Evolutionary conservation across 331 rosid genomes (phyloP).

Genomic region (Arachis monticola): DNA sequence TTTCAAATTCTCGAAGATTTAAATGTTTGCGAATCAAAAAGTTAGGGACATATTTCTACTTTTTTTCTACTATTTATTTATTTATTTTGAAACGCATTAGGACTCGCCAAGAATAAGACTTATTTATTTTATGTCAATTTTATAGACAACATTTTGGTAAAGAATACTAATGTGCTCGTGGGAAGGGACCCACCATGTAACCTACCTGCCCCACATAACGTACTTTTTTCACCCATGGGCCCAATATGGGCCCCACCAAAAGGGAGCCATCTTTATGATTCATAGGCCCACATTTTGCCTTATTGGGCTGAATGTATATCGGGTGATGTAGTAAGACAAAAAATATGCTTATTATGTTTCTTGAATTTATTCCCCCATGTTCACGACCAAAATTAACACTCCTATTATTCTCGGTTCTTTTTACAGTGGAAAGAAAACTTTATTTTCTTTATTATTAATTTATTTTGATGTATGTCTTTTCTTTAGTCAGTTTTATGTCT

Average conservation of each 20-base stretch:
- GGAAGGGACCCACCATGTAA: slow-evolving; percentile 34
- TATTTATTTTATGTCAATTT: no score
- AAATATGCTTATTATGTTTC: background rate
- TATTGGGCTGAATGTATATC: slow-evolving; percentile 19
- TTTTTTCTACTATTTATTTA: no score
- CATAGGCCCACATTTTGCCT: slow-evolving; percentile 34
- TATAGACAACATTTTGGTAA: background rate
- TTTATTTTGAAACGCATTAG: no score
- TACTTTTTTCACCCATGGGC: slow-evolving; percentile 21
- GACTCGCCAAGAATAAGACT: no score
- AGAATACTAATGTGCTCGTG: slow-evolving; percentile 20
- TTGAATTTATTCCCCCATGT: background rate
- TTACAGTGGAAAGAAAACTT: background rate
- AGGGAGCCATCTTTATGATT: slow-evolving; percentile 18
- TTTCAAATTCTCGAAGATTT: no score
- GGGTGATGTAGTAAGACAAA: slow-evolving; percentile 22
- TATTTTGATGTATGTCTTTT: background rate
- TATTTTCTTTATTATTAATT: background rate
- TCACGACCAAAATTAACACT: no score
- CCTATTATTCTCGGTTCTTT: no score
- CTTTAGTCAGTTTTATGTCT: background rate
- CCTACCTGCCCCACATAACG: slow-evolving; percentile 29
- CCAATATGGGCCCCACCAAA: slow-evolving; percentile 20
- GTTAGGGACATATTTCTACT: no score
- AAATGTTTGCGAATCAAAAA: no score